These are phyloP conservation scores for Blastocladiella britannica DNA, from an alignment of 192 early-diverging fungal genomes.

Conservation along the genomic window DNA sequence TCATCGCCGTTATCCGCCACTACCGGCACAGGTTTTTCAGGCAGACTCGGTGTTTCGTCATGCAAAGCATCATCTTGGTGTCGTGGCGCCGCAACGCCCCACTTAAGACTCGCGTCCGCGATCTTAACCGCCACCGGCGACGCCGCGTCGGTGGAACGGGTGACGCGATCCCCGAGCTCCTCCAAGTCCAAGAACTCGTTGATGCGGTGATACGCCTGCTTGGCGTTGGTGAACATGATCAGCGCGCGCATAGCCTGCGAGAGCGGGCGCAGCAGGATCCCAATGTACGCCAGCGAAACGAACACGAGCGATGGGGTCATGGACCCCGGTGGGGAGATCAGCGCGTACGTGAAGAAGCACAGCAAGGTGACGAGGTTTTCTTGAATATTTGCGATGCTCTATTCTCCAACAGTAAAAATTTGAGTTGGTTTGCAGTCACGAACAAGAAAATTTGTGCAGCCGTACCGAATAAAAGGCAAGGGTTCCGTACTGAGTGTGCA, in stretches of 20 bases:
- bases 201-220: slow-evolving; percentile 16
- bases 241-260: slow-evolving; percentile 12
- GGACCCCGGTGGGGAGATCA: slow-evolving; percentile 36
- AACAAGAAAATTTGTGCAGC: too few relatives aligned
- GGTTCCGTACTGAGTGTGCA: too few relatives aligned
- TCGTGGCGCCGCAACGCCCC: too few relatives aligned
- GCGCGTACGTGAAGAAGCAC: slow-evolving; percentile 26
- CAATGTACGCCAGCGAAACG: slow-evolving; percentile 21
- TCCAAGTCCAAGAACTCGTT: slow-evolving; percentile 13
- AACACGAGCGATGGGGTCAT: slow-evolving; percentile 23
- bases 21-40: too few relatives aligned
- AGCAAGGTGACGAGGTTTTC: too few relatives aligned
- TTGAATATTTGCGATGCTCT: too few relatives aligned
- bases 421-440: too few relatives aligned
- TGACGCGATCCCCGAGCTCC: slow-evolving; percentile 16
- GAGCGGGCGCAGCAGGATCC: slow-evolving; percentile 20
- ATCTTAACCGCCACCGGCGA: not conserved
- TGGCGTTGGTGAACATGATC: slow-evolving; percentile 13
- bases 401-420: too few relatives aligned
- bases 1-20: too few relatives aligned
- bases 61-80: too few relatives aligned
- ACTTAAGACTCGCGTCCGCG: not conserved
- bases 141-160: slow-evolving; percentile 1
- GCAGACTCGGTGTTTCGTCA: too few relatives aligned
- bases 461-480: too few relatives aligned